phyloP scores from a whole-genome alignment of 2,329 filamentous ascomycete species.

The Waltergamsia citrina region DNA sequence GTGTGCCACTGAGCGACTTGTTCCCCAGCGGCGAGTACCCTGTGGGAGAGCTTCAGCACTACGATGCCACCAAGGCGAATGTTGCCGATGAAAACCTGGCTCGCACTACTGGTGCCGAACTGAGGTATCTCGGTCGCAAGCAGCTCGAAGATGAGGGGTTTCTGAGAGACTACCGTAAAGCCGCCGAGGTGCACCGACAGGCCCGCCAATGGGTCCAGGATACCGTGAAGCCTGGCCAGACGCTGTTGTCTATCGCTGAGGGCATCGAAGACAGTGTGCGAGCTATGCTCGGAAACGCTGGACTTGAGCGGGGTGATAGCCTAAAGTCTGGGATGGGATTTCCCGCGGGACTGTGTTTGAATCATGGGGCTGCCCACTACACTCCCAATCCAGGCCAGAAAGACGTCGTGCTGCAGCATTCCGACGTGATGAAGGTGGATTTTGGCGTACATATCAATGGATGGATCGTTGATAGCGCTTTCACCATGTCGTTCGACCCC shows the following conservation, averaged over 20 bases:
- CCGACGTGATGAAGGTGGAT: constrained; percentile 71
- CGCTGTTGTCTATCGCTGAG: constrained; percentile 66
- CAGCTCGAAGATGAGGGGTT: constrained; percentile 39
- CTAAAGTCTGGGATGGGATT: constrained; percentile 72
- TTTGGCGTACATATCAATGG: constrained; percentile 71
- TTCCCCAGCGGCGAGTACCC: constrained; percentile 17
- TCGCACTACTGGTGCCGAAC: constrained; percentile 14
- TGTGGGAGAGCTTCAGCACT: constrained; percentile 15
- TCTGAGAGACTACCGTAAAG: constrained; percentile 67
- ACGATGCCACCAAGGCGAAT: too few relatives aligned
- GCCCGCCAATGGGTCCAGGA: constrained; percentile 72
- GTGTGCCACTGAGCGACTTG: constrained; percentile 18
- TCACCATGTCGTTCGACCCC: constrained; percentile 65
- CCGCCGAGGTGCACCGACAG: constrained; percentile 71
- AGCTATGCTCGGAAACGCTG: constrained; percentile 62
- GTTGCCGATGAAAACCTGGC: too few relatives aligned
- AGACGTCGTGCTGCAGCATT: constrained; percentile 48
- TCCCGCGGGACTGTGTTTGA: constrained; percentile 71
- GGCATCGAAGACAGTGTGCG: constrained; percentile 75
- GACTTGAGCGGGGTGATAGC: constrained; percentile 64
- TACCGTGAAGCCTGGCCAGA: constrained; percentile 69
- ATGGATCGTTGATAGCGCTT: constrained; percentile 68
- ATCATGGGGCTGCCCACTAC: constrained; percentile 74
- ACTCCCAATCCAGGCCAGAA: constrained; percentile 77
- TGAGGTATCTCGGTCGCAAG: constrained; percentile 10